Evolutionary conservation across 768 basidiomycete species (phyloP), one percentile per base, ranked within the genome.

Genomic region (Tricholoma saponaceum): DNA sequence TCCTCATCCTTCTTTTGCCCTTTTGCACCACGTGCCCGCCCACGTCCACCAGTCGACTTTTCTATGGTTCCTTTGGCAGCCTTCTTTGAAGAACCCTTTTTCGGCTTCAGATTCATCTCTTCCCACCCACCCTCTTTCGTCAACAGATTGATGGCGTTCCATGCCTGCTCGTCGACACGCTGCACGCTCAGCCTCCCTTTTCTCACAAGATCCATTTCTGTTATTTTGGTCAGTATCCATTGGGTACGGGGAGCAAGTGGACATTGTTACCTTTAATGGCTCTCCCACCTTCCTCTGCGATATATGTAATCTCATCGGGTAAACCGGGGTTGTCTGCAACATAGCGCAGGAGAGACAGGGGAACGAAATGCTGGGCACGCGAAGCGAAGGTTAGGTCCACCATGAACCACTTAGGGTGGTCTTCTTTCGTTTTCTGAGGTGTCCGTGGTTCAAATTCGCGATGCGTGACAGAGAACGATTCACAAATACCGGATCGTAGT

Each of bases 371-470:
- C 28, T 70, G 62, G 5, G 89, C 80, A 22, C 89, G 83, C 5
- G 81, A 74, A 14, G 71, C 63, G 69, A 95, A 95, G 30, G 79
- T 81, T 52, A 87, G 73, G 63, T 93, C 86, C 33, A 95, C 90
- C 95, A 98, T 98, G 75, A 80, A 95, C 95, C 95, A 98, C 67
- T 81, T 90, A 1, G 95, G 95, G 10, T 84, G 77, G 3, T 79
- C 77, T 64, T 84, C 64, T 56, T 92, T 79, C 2, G 92, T 83
- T 83, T 95, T 95, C 91, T 92, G 64, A 18, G 10, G 16, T 23
- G 51, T 13, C 33, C n/a, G 14, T 25, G 52, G 52, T 57, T 54
- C 58, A 25, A 18, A 30, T 30, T 33, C 33, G n/a, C n/a, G 16
- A 3, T 13, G 47, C 4, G 7, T 18, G 16, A 4, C 18, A 10